phyloP scores from a whole-genome alignment of 1,284 basidiomycete genomes.

The Porogramme epimiltina region DNA sequence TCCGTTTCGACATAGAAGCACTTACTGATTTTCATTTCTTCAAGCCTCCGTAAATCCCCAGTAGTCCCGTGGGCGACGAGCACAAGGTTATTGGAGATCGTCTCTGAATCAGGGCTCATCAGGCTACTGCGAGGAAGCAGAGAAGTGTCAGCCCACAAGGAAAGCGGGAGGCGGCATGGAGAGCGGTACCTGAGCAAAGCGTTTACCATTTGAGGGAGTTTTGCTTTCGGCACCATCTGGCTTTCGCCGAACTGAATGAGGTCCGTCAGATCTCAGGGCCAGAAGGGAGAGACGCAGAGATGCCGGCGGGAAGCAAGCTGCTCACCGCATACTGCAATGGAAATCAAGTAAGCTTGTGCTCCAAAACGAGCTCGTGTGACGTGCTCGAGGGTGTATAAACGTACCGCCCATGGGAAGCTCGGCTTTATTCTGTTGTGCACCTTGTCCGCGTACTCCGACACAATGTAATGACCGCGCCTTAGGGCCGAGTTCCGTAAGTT shows the following conservation, averaged over 20 bases:
- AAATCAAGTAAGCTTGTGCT: conserved; percentile 19
- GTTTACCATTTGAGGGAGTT: conserved; percentile 72
- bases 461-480: conserved; percentile 81
- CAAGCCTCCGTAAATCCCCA: conserved; percentile 57
- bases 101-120: conserved; percentile 79
- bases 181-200: conserved; percentile 64
- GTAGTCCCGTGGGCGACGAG: conserved; percentile 71
- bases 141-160: conserved; percentile 4
- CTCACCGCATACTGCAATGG: conserved; percentile 63
- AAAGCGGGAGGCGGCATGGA: background rate
- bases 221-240: conserved; percentile 67
- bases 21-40: conserved; percentile 78
- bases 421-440: conserved; percentile 61
- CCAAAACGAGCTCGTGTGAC: conserved; percentile 8
- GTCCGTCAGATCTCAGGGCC: conserved; percentile 21
- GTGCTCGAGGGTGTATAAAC: conserved; percentile 26
- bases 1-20: conserved; percentile 5
- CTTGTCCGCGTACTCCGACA: conserved; percentile 78
- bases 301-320: conserved; percentile 11
- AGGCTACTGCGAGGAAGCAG: conserved; percentile 52
- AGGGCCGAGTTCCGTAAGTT: conserved; percentile 8
- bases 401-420: conserved; percentile 71
- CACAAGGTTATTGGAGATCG: conserved; percentile 69
- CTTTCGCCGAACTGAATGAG: conserved; percentile 72
- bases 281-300: background rate